phyloP scores from a whole-genome alignment of 2,329 filamentous ascomycete genomes.

The Colletotrichum scovillei region DNA sequence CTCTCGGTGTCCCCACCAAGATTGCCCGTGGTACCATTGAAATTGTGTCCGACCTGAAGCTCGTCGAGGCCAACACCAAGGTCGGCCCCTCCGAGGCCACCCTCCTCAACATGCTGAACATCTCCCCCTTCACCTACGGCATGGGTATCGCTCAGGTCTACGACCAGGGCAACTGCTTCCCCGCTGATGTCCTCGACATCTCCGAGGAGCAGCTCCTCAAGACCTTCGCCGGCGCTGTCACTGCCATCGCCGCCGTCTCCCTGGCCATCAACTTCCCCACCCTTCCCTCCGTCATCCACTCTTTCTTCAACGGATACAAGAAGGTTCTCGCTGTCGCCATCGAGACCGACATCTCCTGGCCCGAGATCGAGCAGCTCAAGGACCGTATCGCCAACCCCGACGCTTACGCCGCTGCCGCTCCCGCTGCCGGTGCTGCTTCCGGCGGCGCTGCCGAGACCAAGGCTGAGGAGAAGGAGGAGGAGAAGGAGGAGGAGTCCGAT shows the following conservation, averaged over 20 bases:
- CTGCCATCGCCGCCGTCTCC: slow-evolving; percentile 89
- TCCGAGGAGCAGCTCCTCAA: slow-evolving; percentile 93
- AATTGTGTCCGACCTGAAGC: slow-evolving; percentile 98
- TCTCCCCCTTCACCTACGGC: slow-evolving; percentile 99
- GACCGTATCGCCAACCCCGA: slow-evolving; percentile 99
- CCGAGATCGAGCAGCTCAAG: slow-evolving; percentile 97
- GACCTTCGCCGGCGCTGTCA: slow-evolving; percentile 83
- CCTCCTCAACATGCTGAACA: slow-evolving; percentile 99
- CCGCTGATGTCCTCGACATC: slow-evolving; percentile 87
- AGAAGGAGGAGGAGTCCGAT: slow-evolving; percentile 76
- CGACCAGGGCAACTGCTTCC: slow-evolving; percentile 95
- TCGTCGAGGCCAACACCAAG: slow-evolving; percentile 91
- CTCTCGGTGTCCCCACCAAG: slow-evolving; percentile 99
- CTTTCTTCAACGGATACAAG: slow-evolving; percentile 98
- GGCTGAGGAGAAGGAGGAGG: slow-evolving; percentile 72
- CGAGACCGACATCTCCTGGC: slow-evolving; percentile 92
- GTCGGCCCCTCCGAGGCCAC: slow-evolving; percentile 99
- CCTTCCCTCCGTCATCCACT: slow-evolving; percentile 95
- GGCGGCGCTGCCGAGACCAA: slow-evolving; percentile 62
- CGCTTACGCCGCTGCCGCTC: slow-evolving; percentile 87
- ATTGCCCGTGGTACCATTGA: slow-evolving; percentile 99
- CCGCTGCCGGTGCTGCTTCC: slow-evolving; percentile 70
- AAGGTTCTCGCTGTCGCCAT: slow-evolving; percentile 91
- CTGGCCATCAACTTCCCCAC: slow-evolving; percentile 96
- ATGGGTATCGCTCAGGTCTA: slow-evolving; percentile 97